phyloP scores from a whole-genome alignment of 768 basidiomycete species.

The Gymnopilus junonius region DNA sequence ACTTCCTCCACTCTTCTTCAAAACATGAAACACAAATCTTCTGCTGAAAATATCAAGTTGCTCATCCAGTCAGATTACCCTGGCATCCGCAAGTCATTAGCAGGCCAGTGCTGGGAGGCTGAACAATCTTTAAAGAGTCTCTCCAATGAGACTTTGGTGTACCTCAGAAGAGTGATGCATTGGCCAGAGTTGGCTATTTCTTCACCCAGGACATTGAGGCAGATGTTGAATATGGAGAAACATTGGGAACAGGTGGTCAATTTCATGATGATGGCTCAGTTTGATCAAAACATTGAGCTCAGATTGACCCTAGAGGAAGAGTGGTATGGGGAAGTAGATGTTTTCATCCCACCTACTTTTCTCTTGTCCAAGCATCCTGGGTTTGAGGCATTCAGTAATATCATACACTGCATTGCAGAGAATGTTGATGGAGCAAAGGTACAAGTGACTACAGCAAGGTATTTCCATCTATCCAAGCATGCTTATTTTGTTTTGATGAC shows the following conservation, averaged over 20 bases:
- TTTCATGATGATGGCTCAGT: slow-evolving; percentile 12
- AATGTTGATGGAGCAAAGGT: background rate
- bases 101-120: background rate
- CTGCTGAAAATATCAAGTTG: background rate
- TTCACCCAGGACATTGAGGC: background rate
- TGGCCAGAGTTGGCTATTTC: background rate
- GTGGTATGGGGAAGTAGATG: slow-evolving; percentile 27
- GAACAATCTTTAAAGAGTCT: background rate
- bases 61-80: background rate
- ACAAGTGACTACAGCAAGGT: too few species aligned
- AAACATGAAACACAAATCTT: background rate
- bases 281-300: slow-evolving; percentile 15
- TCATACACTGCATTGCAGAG: background rate
- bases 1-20: slow-evolving; percentile 2
- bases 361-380: slow-evolving; percentile 18
- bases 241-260: slow-evolving; percentile 11
- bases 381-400: background rate
- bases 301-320: slow-evolving; percentile 19
- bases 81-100: background rate
- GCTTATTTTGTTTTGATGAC: too few species aligned
- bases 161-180: background rate
- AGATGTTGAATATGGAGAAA: background rate
- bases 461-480: too few species aligned
- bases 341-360: slow-evolving; percentile 27
- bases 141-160: background rate